Evolutionary conservation across 768 basidiomycete genomes (phyloP), one percentile per base, ranked within the genome.

Genomic region (Kwoniella shandongensis): DNA sequence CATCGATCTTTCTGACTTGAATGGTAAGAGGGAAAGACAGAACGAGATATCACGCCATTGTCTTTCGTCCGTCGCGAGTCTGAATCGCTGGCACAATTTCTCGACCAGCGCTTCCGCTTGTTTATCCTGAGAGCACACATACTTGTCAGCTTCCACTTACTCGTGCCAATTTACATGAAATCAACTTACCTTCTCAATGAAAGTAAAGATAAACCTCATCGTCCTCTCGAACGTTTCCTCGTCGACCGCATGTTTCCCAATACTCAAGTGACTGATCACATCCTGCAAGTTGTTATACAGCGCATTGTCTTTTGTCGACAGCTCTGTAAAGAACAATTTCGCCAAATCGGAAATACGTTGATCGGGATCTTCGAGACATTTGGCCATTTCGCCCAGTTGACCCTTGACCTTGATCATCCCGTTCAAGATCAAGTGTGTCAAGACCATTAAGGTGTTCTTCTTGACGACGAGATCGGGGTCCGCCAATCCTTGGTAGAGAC

Each of bases 401-500:
- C 96, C 96, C 78, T 99, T 98, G 66, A 98, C 93, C 78, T 98
- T 99, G 82, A 99, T 89, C 96, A 98, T 97, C 2, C 94, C 94
- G 68, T 97, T 97, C 60, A 99, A 79, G 72, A 98, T 98, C 59
- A 99, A 79, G 75, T 97, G 91, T 11, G 92, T 94, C 54, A 98
- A 81, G 27, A 98, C 96, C 94, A 98, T 98, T 42, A 99, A 82
- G 32, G 94, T 96, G 78, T 98, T 98, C 82, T 98, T 98, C 85
- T 98, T 99, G 62, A 99, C 94, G 38, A 87, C 83, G 10, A 90
- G 78, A 66, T 94, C 84, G 38, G 79, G 80, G 75, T 99, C 96
- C 11, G 89, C 87, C 32, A 98, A 83, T 1, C 94, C 94, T 70
- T 87, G 88, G 80, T 98, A 99, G 1, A 99, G 81, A 66, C 92